Percentiles rank a stretch among this genome's conserved stretches.
Conservation (phyloP, 345 rosid species). For the Carallia pectinifolia region DNA sequence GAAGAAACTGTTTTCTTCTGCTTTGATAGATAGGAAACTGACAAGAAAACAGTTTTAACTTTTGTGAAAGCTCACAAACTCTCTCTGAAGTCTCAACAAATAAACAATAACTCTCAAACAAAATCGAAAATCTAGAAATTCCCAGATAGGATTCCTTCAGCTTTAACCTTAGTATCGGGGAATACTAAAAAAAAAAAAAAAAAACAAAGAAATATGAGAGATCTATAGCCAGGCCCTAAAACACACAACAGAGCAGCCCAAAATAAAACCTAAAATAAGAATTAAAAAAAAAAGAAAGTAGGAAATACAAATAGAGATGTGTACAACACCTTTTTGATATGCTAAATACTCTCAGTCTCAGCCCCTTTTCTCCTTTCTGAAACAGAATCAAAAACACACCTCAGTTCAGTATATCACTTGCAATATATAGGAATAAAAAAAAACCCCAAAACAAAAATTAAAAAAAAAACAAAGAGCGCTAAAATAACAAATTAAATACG, state of each 20-base stretch:
- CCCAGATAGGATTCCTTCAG: constrained; percentile 1
- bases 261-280: neutral
- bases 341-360: neutral
- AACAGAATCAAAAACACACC: constrained; percentile 16
- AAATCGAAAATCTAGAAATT: constrained; percentile 8
- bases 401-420: constrained; percentile 19
- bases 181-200: constrained; percentile 6
- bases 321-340: constrained; percentile 20
- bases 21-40: neutral
- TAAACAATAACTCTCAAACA: constrained; percentile 26
- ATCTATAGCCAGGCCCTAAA: constrained; percentile 41
- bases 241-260: constrained; percentile 10
- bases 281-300: neutral
- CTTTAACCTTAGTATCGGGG: constrained; percentile 18
- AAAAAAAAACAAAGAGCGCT: neutral
- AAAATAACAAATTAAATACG: neutral
- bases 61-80: constrained; percentile 36
- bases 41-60: constrained; percentile 45
- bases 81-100: constrained; percentile 33
- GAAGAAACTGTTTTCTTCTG: constrained; percentile 17
- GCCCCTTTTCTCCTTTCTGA: constrained; percentile 5
- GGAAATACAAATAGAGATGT: neutral
- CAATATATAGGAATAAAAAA: constrained; percentile 6
- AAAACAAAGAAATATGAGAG: constrained; percentile 30
- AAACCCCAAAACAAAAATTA: neutral